These are phyloP conservation scores for Colletotrichum incanum DNA, from an alignment of 2,329 filamentous ascomycete species.

Conservation along the genomic window DNA sequence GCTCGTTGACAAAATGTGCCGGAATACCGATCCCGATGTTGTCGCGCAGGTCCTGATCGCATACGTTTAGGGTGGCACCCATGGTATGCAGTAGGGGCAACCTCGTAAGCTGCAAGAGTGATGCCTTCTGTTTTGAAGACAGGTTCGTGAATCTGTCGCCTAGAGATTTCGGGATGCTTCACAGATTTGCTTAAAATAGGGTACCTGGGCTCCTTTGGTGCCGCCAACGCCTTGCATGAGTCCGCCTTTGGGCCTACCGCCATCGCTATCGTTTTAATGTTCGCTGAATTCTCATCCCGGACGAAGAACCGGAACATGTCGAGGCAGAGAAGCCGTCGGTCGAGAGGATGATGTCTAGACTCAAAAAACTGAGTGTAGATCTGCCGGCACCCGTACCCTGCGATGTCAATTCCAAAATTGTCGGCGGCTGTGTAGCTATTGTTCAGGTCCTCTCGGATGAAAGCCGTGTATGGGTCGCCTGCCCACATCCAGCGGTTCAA, in stretches of 20 bases:
- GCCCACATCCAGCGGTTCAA: conserved; percentile 57
- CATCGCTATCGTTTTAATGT: conserved; percentile 21
- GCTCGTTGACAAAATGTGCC: conserved; percentile 64
- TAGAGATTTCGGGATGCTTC: background rate
- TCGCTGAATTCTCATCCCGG: conserved; percentile 62
- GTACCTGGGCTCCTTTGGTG: conserved; percentile 59
- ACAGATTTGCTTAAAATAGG: conserved; percentile 51
- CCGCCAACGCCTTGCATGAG: conserved; percentile 61
- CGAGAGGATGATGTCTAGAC: conserved; percentile 70
- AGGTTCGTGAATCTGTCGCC: conserved; percentile 41
- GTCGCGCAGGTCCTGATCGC: conserved; percentile 55
- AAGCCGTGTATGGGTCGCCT: conserved; percentile 68
- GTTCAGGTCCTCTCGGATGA: conserved; percentile 66
- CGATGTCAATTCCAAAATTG: conserved; percentile 63
- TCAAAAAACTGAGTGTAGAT: conserved; percentile 69
- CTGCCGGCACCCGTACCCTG: conserved; percentile 63
- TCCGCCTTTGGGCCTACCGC: conserved; percentile 50
- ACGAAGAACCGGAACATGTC: conserved; percentile 70
- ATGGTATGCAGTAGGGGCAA: conserved; percentile 53
- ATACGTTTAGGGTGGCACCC: conserved; percentile 54
- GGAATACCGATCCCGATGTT: conserved; percentile 58
- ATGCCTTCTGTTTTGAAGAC: conserved; percentile 48
- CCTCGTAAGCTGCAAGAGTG: conserved; percentile 49
- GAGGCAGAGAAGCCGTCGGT: conserved; percentile 73
- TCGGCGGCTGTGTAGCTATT: conserved; percentile 58